Evolutionary conservation across 1,284 basidiomycete species (phyloP).

Genomic region (Sphagnurus paluster): DNA sequence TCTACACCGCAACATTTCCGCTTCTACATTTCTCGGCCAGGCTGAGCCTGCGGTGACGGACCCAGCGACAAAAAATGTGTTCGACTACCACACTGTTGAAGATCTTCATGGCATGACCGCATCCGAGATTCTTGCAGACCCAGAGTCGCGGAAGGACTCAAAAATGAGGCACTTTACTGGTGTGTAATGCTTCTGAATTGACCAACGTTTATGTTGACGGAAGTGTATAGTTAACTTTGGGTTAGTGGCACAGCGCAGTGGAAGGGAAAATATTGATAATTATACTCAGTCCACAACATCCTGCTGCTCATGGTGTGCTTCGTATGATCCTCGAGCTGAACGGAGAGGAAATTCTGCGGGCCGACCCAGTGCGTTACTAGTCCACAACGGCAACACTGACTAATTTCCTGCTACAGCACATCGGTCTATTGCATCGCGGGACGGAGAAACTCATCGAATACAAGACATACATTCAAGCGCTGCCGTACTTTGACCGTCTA

Average conservation of each 20-base stretch:
- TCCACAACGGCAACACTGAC: neutral
- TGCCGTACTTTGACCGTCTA: conserved; percentile 99
- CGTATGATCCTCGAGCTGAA: conserved; percentile 98
- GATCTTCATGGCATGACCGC: conserved; percentile 80
- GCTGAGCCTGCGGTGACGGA: conserved; percentile 27
- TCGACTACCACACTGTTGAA: conserved; percentile 74
- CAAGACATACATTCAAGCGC: conserved; percentile 97
- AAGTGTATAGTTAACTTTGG: conserved; percentile 80
- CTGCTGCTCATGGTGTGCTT: conserved; percentile 97
- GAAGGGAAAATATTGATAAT: neutral
- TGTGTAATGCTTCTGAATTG: conserved; percentile 36
- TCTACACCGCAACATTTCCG: conserved; percentile 31
- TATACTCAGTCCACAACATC: conserved; percentile 83
- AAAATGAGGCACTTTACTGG: conserved; percentile 92
- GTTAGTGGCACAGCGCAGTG: conserved; percentile 36
- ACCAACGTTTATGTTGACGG: conserved; percentile 9
- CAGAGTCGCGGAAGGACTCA: conserved; percentile 72
- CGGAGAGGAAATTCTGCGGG: conserved; percentile 91
- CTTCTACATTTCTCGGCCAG: conserved; percentile 29
- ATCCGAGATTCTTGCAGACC: conserved; percentile 77
- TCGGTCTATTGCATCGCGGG: conserved; percentile 95
- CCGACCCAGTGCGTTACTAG: conserved; percentile 72
- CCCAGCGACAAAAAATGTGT: conserved; percentile 43
- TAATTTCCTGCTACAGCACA: conserved; percentile 58
- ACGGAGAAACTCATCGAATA: conserved; percentile 99